phyloP scores from a whole-genome alignment of 2,329 filamentous ascomycete species.

The Lithohypha guttulata region DNA sequence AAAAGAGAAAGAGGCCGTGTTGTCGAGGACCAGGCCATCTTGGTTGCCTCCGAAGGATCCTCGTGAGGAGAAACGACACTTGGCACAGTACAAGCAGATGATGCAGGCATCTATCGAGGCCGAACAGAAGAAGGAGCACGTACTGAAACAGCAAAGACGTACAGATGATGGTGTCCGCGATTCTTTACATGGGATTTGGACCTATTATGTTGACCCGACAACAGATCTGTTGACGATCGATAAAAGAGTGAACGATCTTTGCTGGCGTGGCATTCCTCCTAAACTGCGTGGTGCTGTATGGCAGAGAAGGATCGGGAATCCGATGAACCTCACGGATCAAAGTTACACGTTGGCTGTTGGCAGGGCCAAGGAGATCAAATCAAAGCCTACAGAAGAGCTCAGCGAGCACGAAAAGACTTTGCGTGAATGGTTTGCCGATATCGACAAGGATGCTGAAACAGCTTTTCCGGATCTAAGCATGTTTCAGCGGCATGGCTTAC shows the following conservation, averaged over 20 bases:
- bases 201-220: conserved; percentile 49
- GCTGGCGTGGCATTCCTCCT: conserved; percentile 53
- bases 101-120: conserved; percentile 51
- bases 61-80: conserved; percentile 77
- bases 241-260: conserved; percentile 48
- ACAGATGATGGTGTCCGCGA: conserved; percentile 43
- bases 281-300: conserved; percentile 47
- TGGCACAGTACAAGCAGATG: conserved; percentile 61
- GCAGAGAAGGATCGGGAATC: conserved; percentile 51
- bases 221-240: conserved; percentile 47
- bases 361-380: conserved; percentile 41
- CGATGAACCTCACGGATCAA: conserved; percentile 44
- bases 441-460: conserved; percentile 42
- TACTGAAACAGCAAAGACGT: conserved; percentile 37
- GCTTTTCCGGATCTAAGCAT: conserved; percentile 50
- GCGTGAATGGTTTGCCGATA: conserved; percentile 43
- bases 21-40: conserved; percentile 56
- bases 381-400: conserved; percentile 28
- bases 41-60: conserved; percentile 64
- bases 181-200: conserved; percentile 50
- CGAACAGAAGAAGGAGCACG: conserved; percentile 43
- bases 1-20: conserved; percentile 54
- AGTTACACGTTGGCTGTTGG: conserved; percentile 48
- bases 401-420: conserved; percentile 34
- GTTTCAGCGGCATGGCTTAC: conserved; percentile 44